Evolutionary conservation across 495 filamentous ascomycete species (phyloP).

Genomic region (Penicillium paxilli): DNA sequence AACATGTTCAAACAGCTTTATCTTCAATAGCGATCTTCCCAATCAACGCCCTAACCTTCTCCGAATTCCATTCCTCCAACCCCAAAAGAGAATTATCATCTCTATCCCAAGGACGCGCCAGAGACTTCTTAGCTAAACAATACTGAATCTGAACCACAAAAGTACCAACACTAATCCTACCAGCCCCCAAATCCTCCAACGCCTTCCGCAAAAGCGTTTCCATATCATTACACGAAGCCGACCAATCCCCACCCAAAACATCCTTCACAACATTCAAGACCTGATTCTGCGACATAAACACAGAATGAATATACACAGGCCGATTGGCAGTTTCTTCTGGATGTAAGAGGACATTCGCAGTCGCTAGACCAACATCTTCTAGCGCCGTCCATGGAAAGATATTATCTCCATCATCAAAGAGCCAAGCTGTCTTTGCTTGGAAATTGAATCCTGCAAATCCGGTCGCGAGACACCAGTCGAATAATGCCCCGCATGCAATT

Average conservation of each 20-base stretch:
- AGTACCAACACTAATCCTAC: constrained; percentile 11
- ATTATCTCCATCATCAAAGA: constrained; percentile 23
- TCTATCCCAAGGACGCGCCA: constrained; percentile 19
- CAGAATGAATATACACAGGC: constrained; percentile 16
- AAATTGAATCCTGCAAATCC: constrained; percentile 18
- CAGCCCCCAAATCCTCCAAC: constrained; percentile 14
- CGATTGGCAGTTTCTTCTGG: constrained; percentile 8
- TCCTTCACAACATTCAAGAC: constrained; percentile 8
- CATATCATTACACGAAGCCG: constrained; percentile 10
- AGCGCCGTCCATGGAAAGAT: constrained; percentile 24
- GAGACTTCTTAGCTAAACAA: constrained; percentile 13
- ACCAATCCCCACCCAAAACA: constrained; percentile 16
- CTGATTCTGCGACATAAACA: constrained; percentile 18
- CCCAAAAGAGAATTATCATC: constrained; percentile 22
- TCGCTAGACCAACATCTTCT: constrained; percentile 14
- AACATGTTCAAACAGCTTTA: too few relatives aligned
- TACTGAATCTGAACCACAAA: constrained; percentile 24
- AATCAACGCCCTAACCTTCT: constrained; percentile 13
- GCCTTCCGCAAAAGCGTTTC: constrained; percentile 14
- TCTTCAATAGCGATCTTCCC: neutral
- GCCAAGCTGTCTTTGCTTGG: constrained; percentile 6
- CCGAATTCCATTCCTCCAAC: constrained; percentile 10
- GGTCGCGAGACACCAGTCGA: constrained; percentile 21
- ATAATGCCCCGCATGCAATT: constrained; percentile 17
- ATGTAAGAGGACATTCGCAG: constrained; percentile 18